Conservation (phyloP, 129 eudicot species). For the Rutidosis leptorrhynchoides region DNA sequence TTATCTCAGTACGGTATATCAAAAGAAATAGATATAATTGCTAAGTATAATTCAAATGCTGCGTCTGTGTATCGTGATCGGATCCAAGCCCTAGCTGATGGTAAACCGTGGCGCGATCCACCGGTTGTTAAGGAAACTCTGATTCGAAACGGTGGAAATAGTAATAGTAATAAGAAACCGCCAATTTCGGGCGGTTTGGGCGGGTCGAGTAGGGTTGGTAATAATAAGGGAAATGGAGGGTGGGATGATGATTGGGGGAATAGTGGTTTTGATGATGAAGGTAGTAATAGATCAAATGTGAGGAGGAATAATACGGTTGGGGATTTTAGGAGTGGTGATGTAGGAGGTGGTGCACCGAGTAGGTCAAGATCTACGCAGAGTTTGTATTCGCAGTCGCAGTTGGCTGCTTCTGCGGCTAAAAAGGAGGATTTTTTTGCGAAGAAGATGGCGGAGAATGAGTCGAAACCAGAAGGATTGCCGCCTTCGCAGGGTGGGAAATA, state of each 20-base stretch:
- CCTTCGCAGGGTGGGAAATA: slow-evolving; percentile 91
- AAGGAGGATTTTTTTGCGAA: slow-evolving; percentile 71
- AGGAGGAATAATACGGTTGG: slow-evolving; percentile 74
- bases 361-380: slow-evolving; percentile 67
- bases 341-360: slow-evolving; percentile 44
- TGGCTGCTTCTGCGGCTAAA: slow-evolving; percentile 66
- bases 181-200: slow-evolving; percentile 46
- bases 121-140: slow-evolving; percentile 50
- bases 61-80: slow-evolving; percentile 70
- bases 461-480: slow-evolving; percentile 70
- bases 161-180: slow-evolving; percentile 27
- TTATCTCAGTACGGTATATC: slow-evolving; percentile 50
- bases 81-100: slow-evolving; percentile 65
- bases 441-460: slow-evolving; percentile 65
- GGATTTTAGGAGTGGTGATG: slow-evolving; percentile 60
- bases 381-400: slow-evolving; percentile 52
- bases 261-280: slow-evolving; percentile 31
- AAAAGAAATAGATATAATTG: slow-evolving; percentile 61
- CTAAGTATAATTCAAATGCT: slow-evolving; percentile 68
- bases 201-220: slow-evolving; percentile 13
- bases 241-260: slow-evolving; percentile 67
- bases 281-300: slow-evolving; percentile 20
- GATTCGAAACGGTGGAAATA: slow-evolving; percentile 4
- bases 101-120: slow-evolving; percentile 70
- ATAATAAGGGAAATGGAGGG: slow-evolving; percentile 33